Base-by-base conservation (phyloP, 306 rosid species). In the apple (Malus domestica) region DNA sequence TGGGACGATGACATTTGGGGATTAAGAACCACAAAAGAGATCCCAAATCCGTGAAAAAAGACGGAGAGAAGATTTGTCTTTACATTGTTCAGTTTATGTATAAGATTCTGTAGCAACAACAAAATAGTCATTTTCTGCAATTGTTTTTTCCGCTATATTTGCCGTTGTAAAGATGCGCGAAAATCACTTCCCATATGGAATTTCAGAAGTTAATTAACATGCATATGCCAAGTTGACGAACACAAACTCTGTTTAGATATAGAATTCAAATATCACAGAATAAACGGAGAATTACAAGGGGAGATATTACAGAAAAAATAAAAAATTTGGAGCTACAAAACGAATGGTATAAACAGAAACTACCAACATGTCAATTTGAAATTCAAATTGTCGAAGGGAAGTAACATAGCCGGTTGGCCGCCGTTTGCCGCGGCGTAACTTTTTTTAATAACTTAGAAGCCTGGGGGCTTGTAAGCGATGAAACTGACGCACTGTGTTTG, bases 401-500 rank as follows among this genome's bases (percentile, higher is more conserved):
- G 20, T 49, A 15, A 49, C 20, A 49, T 49, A 49, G 54, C 54
- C 19, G 19, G 54, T 49, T 14, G 54, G 20, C 19, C 54, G 18
- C 54, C 54, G 20, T 49, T 49, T 8, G 55, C 55, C 20, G 20
- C 20, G 55, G 55, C 55, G 20, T 49, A 15, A 8, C 4, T 42
- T 51, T 51, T 51, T 15, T 15, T 1, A 51, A 51, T 11, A 42
- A 70, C 18, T 75, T 85, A 54, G 73, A 0, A 38, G 77, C 51
- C 1, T 1, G 64, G 3, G 0, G 98, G 96, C 89, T 74, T 89
- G 97, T 71, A 73, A 74, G 89, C 97, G 40, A 95, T 90, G 97
- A 92, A 90, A 82, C 96, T 90, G 82, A 89, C 82, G 88, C 96
- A 89, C 79, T 96, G 96, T 22, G 85, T 88, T 85, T 95, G 98